Conservation (phyloP, 805 yeast species). For the Pichia deserticola region DNA sequence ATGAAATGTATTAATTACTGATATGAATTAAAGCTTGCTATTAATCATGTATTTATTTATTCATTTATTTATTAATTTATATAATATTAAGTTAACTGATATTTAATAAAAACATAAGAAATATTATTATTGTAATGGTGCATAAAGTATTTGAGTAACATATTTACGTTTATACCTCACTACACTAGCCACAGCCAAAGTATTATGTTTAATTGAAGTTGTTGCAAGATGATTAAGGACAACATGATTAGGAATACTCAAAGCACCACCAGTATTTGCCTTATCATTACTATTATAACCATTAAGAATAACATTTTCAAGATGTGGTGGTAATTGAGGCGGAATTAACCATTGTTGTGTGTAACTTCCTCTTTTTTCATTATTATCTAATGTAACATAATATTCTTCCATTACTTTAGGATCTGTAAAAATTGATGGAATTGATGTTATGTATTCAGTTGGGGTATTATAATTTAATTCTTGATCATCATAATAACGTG, state of each 20-base stretch:
- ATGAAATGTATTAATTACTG: too few relatives aligned
- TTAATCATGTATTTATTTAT: too few relatives aligned
- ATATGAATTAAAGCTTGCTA: too few relatives aligned
- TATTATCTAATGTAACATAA: slow-evolving; percentile 63
- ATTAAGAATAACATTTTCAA: slow-evolving; percentile 88
- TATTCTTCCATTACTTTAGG: slow-evolving; percentile 85
- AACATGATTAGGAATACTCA: slow-evolving; percentile 92
- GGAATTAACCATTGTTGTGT: slow-evolving; percentile 63
- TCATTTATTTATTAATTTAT: too few relatives aligned
- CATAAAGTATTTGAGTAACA: slow-evolving; percentile 86
- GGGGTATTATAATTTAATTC: slow-evolving; percentile 25
- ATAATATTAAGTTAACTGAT: too few relatives aligned
- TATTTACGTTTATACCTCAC: slow-evolving; percentile 84
- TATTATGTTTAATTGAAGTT: slow-evolving; percentile 87
- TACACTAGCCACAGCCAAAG: slow-evolving; percentile 87
- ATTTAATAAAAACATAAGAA: too few relatives aligned
- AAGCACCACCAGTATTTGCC: slow-evolving; percentile 80
- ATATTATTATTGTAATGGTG: slow-evolving; percentile 54
- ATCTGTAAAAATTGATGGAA: slow-evolving; percentile 79
- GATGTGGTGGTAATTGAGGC: slow-evolving; percentile 94
- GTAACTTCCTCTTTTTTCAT: slow-evolving; percentile 9
- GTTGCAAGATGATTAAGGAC: slow-evolving; percentile 93
- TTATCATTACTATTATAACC: slow-evolving; percentile 53
- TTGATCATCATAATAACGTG: slow-evolving; percentile 55
- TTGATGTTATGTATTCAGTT: slow-evolving; percentile 44